These are phyloP conservation scores for Geotrichum klebahnii DNA, from an alignment of 1,139 yeast species.

Conservation along the genomic window DNA sequence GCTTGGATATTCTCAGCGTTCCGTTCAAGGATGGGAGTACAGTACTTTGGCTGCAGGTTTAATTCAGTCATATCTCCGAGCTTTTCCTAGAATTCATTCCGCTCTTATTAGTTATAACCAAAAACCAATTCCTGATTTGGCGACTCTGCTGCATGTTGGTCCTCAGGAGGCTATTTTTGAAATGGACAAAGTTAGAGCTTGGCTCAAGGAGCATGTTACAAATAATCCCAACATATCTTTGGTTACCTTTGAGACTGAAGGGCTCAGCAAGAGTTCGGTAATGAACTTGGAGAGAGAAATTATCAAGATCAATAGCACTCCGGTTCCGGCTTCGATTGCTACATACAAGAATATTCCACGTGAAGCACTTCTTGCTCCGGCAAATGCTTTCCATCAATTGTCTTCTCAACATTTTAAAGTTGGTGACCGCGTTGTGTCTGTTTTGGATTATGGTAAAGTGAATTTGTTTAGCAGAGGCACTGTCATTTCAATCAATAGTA, in stretches of 20 bases:
- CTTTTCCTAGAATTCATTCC: conserved; percentile 60
- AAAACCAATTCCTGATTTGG: conserved; percentile 44
- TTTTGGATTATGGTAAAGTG: conserved; percentile 84
- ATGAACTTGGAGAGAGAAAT: conserved; percentile 64
- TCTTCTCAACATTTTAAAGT: conserved; percentile 72
- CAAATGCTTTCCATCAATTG: conserved; percentile 65
- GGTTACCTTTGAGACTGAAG: conserved; percentile 75
- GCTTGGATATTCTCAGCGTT: conserved; percentile 74
- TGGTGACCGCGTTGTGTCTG: conserved; percentile 87
- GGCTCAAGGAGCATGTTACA: conserved; percentile 46
- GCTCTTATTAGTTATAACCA: conserved; percentile 37
- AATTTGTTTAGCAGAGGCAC: conserved; percentile 88
- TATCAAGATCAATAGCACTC: conserved; percentile 39
- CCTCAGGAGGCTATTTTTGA: conserved; percentile 44
- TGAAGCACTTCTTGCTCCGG: conserved; percentile 75
- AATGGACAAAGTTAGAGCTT: conserved; percentile 39
- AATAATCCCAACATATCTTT: conserved; percentile 51
- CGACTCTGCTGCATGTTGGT: conserved; percentile 43
- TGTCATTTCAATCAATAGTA: conserved; percentile 71
- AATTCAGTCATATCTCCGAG: conserved; percentile 55
- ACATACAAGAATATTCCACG: conserved; percentile 81
- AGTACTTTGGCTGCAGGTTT: conserved; percentile 70
- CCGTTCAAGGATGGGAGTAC: conserved; percentile 74
- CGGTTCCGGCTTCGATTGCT: conserved; percentile 28
- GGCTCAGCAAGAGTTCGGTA: conserved; percentile 64